Percentiles rank a stretch among this genome's conserved stretches.
Evolutionary conservation across 768 basidiomycete genomes (phyloP).

Genomic region (Naematelia aurantialba): DNA sequence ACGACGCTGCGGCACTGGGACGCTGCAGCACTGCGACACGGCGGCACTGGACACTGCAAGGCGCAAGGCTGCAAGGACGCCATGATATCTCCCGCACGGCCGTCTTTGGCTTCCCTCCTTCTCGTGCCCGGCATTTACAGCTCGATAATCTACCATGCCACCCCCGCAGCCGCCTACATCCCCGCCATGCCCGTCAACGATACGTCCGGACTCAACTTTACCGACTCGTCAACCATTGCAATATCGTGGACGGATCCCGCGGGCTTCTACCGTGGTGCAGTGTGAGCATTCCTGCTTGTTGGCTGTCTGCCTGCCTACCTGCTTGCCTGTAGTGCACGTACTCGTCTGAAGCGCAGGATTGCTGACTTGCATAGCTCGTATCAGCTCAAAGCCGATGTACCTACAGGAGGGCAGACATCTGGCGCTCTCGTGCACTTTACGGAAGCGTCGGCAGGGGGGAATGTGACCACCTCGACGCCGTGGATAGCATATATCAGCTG

Average conservation of each 20-base stretch:
- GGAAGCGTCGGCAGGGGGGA: conserved; percentile 56
- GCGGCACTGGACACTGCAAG: no score
- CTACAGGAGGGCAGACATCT: conserved; percentile 53
- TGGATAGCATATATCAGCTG: conserved; percentile 90
- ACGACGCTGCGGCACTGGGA: no score
- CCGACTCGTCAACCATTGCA: conserved; percentile 59
- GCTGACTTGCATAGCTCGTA: conserved; percentile 34
- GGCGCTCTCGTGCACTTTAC: conserved; percentile 82
- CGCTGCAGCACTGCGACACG: no score
- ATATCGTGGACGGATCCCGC: conserved; percentile 57
- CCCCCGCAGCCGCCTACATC: conserved; percentile 56
- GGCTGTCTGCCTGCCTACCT: not conserved
- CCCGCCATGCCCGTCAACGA: conserved; percentile 71
- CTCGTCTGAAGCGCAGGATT: not conserved
- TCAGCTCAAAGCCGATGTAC: conserved; percentile 45
- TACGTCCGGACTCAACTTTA: conserved; percentile 57
- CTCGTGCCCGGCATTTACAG: conserved; percentile 29
- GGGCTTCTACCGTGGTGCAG: conserved; percentile 35
- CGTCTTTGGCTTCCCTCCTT: conserved; percentile 16
- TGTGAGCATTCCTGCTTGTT: conserved; percentile 28
- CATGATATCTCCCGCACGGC: not conserved
- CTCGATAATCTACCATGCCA: conserved; percentile 15
- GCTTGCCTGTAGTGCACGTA: not conserved
- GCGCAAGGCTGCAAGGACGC: not conserved
- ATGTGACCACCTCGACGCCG: conserved; percentile 63